These are phyloP conservation scores for Cladosporium austrohemisphaericum DNA, from an alignment of 2,329 filamentous ascomycete genomes.

Conservation along the genomic window DNA sequence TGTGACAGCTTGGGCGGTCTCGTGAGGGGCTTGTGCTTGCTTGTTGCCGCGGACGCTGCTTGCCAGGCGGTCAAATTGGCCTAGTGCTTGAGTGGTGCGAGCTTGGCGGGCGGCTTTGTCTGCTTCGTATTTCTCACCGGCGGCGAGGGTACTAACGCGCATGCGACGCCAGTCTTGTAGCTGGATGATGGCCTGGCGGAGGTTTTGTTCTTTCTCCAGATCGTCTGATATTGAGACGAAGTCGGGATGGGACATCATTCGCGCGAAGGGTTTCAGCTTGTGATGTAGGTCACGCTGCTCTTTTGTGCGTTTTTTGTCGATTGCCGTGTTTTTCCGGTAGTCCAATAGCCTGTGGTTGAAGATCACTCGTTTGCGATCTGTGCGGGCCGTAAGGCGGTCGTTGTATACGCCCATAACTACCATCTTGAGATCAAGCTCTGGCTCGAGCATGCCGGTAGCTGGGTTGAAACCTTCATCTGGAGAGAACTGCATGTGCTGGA, in stretches of 20 bases:
- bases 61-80: slow-evolving; percentile 30
- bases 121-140: slow-evolving; percentile 86
- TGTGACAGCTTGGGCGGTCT: slow-evolving; percentile 29
- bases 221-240: slow-evolving; percentile 83
- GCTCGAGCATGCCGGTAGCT: slow-evolving; percentile 78
- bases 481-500: slow-evolving; percentile 97
- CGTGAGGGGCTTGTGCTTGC: slow-evolving; percentile 22
- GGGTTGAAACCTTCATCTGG: slow-evolving; percentile 90
- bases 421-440: slow-evolving; percentile 95
- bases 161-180: slow-evolving; percentile 89
- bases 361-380: slow-evolving; percentile 91
- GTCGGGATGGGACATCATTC: slow-evolving; percentile 93
- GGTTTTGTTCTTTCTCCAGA: slow-evolving; percentile 82
- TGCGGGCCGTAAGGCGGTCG: slow-evolving; percentile 79
- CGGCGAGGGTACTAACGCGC: slow-evolving; percentile 77
- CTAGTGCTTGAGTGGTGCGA: slow-evolving; percentile 36
- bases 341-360: slow-evolving; percentile 94
- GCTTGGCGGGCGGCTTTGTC: slow-evolving; percentile 78
- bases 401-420: slow-evolving; percentile 99
- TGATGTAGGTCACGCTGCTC: slow-evolving; percentile 88
- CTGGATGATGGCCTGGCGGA: slow-evolving; percentile 83
- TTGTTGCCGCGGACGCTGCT: slow-evolving; percentile 27
- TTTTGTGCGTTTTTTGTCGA: slow-evolving; percentile 93
- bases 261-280: slow-evolving; percentile 91
- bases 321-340: slow-evolving; percentile 82